Evolutionary conservation across 2,329 filamentous ascomycete species (phyloP).

Genomic region (Lecanosticta acicola): DNA sequence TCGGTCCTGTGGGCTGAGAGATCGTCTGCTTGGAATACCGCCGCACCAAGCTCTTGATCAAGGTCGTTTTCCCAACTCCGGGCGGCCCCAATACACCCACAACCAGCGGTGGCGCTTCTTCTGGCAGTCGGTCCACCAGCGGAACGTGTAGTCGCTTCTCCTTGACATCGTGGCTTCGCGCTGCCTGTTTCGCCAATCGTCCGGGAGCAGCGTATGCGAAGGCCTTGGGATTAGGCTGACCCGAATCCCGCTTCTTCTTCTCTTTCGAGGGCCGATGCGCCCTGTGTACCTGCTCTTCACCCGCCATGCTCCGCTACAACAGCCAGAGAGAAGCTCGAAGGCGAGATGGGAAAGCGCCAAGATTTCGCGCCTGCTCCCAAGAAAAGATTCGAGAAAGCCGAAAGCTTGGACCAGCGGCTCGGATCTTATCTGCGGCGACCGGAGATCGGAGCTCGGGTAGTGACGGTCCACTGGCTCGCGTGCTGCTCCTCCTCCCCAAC

Average conservation of each 20-base stretch:
- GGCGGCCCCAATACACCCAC: conserved; percentile 93
- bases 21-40: conserved; percentile 95
- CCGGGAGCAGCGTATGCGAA: conserved; percentile 81
- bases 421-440: background rate
- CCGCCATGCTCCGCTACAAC: conserved; percentile 24
- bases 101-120: conserved; percentile 88
- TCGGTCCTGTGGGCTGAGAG: conserved; percentile 79
- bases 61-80: conserved; percentile 88
- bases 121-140: conserved; percentile 88
- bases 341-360: conserved; percentile 7
- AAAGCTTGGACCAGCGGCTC: background rate
- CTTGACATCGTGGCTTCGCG: conserved; percentile 73
- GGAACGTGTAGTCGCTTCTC: conserved; percentile 96
- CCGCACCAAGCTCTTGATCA: conserved; percentile 89
- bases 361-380: conserved; percentile 6
- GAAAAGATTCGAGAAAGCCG: conserved; percentile 1
- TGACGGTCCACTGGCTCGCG: background rate
- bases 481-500: background rate
- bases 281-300: conserved; percentile 67
- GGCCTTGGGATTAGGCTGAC: conserved; percentile 79
- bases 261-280: conserved; percentile 82
- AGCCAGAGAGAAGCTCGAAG: background rate
- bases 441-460: background rate
- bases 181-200: conserved; percentile 68
- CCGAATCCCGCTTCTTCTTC: conserved; percentile 63